Base-by-base conservation (phyloP, 1,284 basidiomycete genomes). In the Pyrrhoderma lamaoense region DNA sequence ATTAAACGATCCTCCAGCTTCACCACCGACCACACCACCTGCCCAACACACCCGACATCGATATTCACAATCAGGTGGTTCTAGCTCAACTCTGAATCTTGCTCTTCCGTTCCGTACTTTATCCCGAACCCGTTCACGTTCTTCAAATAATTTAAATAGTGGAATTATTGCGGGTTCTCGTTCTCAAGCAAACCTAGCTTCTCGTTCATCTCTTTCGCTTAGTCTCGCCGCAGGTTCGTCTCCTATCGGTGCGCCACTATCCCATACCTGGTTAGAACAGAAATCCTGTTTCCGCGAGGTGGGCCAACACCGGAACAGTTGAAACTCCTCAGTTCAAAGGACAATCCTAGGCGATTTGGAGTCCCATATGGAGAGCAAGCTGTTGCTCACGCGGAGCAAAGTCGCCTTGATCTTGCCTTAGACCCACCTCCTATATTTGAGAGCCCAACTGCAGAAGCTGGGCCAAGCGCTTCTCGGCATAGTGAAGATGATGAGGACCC, bases 271-370 rank as follows among this genome's bases (percentile, higher is more conserved):
- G 65, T 67, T 34, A 71, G 72, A 38, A 73, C 76, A 2, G 72
- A 73, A 56, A 73, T 79, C 48, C 65, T 67, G 53, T 75, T 70
- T 55, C 76, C 76, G 14, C 65, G 65, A 45, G 62, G 66, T 5
- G 76, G 77, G 0, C 69, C 77, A 39, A 79, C 76, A 14, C 66
- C 76, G 0, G 75, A 79, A 49, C 76, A 79, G 59, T 62, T 79
- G 52, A 70, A 70, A 57, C 64, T 79, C 51, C 69, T 79, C 51
- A 69, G 71, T 40, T 72, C 71, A 16, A 61, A 72, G 67, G 66
- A 14, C 61, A 77, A 47, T 40, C 38, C 21, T 22, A 71, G 69
- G 43, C 65, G 64, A 48, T 79, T 78, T 55, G 74, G 75, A 7
- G 60, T 75, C 50, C 76, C 76, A 34, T 79, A 76, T 42, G 77